Evolutionary conservation across 1,139 yeast genomes (phyloP), one percentile per base, ranked within the genome.

Genomic region (Suhomyces bokatorum): DNA sequence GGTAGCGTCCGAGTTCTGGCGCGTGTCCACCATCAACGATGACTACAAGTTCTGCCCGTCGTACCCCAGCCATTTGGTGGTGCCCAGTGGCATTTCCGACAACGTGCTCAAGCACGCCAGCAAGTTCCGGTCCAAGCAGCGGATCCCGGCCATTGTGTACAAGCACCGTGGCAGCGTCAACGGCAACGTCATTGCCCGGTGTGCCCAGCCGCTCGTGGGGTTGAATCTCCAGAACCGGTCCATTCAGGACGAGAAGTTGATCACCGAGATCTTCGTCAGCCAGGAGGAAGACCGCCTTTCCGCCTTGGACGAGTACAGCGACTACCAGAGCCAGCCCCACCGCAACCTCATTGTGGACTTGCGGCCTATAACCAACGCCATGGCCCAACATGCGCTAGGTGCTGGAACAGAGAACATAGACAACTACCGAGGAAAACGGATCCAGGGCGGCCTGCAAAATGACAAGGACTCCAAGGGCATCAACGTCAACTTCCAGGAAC

Each of bases 381-480:
- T 90, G 81, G 99, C 97, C 0, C 99, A 93, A 59, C 89, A 90
- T 46, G 98, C 98, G 0, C 67, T 93, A 24, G 99, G 99, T 6
- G 99, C 98, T 6, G 99, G 99, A 0, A 86, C 97, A 0, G 99
- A 93, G 59, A 85, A 80, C 54, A 87, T 90, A 75, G 98, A 91
- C 49, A 81, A 88, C 58, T 91, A 93, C 66, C 76, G 82, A 32
- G 75, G 73, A 2, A 50, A 50, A 50, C 36, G 49, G 43, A 20
- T 44, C 44, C 40, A 51, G 4, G 28, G 43, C 16, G 17, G n/a
- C n/a, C 51, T 52, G 33, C 42, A 45, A 14, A 39, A 37, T 35
- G 49, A 53, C 20, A 47, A 48, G 17, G 44, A 30, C 17, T 45
- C 36, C 32, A 45, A 34, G n/a, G 35, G 37, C 32, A 54, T 22